Percentiles rank a stretch among this genome's conserved stretches.
Evolutionary conservation across 1,139 yeast genomes (phyloP).

Genomic region (Debaryomyces subglobosus): DNA sequence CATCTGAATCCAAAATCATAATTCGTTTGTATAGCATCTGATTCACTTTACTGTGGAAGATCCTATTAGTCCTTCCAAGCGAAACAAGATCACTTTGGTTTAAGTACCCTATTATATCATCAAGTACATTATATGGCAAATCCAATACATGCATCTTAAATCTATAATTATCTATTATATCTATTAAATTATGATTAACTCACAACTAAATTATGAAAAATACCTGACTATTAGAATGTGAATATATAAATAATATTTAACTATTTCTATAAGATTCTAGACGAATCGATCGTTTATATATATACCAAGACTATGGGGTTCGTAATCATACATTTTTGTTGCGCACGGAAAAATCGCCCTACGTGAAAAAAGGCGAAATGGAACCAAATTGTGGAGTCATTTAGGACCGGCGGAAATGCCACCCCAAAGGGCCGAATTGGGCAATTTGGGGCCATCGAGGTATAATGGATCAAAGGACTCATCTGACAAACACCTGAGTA

Average conservation of each 20-base stretch:
- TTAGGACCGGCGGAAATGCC: constrained; percentile 1
- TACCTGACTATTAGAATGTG: background rate
- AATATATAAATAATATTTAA: background rate
- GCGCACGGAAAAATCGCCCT: constrained; percentile 5
- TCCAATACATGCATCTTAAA: constrained; percentile 3
- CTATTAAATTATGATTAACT: background rate
- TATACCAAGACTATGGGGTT: constrained; percentile 2
- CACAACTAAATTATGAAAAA: background rate
- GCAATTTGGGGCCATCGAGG: constrained; percentile 13
- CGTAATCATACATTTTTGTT: constrained; percentile 4
- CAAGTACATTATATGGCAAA: constrained; percentile 9
- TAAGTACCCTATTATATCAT: constrained; percentile 16
- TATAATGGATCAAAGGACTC: constrained; percentile 2
- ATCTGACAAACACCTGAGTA: background rate
- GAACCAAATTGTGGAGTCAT: constrained; percentile 5
- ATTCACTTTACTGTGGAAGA: constrained; percentile 19
- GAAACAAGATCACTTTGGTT: constrained; percentile 18
- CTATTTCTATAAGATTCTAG: constrained; percentile 1
- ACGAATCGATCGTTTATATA: background rate
- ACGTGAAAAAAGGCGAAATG: constrained; percentile 3
- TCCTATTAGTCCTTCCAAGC: constrained; percentile 17
- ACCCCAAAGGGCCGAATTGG: background rate
- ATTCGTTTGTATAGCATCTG: constrained; percentile 21
- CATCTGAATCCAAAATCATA: constrained; percentile 17
- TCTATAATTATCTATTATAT: background rate